Base-by-base conservation (phyloP, 169 alveolate genomes). In the Eimeria zaria region DNA sequence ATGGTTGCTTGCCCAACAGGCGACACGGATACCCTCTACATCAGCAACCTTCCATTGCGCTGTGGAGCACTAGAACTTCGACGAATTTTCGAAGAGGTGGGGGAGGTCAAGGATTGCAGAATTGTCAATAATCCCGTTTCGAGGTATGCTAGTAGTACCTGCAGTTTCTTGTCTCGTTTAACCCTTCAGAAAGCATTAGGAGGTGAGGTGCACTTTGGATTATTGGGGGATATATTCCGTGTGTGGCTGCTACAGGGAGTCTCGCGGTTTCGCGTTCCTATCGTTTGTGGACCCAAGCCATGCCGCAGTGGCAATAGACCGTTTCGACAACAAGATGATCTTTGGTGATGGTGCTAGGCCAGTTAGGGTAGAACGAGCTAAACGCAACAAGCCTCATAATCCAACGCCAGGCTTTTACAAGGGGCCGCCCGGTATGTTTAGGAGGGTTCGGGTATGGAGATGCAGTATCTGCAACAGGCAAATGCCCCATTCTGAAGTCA, bases 341-440 rank as follows among this genome's bases (percentile, higher is more conserved):
- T 71, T 60, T 53, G 97, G 97, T 69, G 95, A 87, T 27, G 73
- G 74, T 27, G 39, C 73, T 6, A 51, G 84, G 58, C 93, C 94
- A 24, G 92, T 95, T 44, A 48, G 93, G 53, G 91, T 95, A 14
- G 97, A 95, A 30, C 44, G 93, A 24, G 95, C 97, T 33, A 95
- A 90, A 33, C 95, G 97, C 76, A 90, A 95, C 81, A 67, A 83
- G 74, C 97, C 97, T 16, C 97, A 95, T 36, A 81, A 95, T 7
- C 97, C 97, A 33, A 95, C 97, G 0, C 97, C 97, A 36, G 97
- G 97, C 33, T 73, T 69, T 24, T 95, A 95, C 76, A 83, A 88
- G 51, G 97, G 97, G 27, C 97, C 97, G 27, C 97, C 97, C 7
- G 97, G 97, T 95, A 36, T 33, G 89, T 87, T 60, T 2, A 7